Base-by-base conservation (phyloP, 1,284 basidiomycete genomes). In the Heterobasidion irregulare region DNA sequence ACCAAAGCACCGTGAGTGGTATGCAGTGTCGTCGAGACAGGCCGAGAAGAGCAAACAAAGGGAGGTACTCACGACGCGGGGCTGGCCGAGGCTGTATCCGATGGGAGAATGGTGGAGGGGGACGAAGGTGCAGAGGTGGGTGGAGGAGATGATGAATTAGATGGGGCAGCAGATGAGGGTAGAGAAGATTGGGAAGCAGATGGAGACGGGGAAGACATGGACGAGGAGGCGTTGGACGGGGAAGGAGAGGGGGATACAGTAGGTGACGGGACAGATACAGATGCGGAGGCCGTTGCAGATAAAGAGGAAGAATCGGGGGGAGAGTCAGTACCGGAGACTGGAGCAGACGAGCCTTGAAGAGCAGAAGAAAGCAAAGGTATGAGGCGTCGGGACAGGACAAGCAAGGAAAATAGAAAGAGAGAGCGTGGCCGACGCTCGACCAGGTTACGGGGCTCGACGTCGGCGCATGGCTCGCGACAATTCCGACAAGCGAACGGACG, bases 191-290 rank as follows among this genome's bases (percentile, higher is more conserved):
- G 26, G 26, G 26, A 26, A 5, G 4, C 47, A 13, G 57, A 32
- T 19, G 10, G 38, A 41, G 38, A 33, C 47, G 45, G 33, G 45
- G 19, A 41, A 41, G 12, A 16, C 18, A 18, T 16, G 13, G 48
- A 50, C n/a, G 48, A 26, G 34, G 18, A 34, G 15, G 34, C n/a
- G 49, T 34, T 38, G 34, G 49, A 50, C 15, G 49, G 15, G 58
- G 35, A 56, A 61, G 26, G 57, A 60, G 52, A 58, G 63, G 53
- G 61, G 64, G 19, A 65, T 62, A 16, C 59, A 55, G 54, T 18
- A 57, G 44, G 65, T 68, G 56, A 68, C 65, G 55, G 54, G 36
- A 4, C 62, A 62, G 10, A 59, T 62, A 13, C 26, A 53, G 55
- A 26, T 6, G 52, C 16, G 34, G 56, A 32, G 33, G 53, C 49